These are phyloP conservation scores for Colletotrichum limetticola DNA, from an alignment of 2,329 filamentous ascomycete species.

Conservation along the genomic window DNA sequence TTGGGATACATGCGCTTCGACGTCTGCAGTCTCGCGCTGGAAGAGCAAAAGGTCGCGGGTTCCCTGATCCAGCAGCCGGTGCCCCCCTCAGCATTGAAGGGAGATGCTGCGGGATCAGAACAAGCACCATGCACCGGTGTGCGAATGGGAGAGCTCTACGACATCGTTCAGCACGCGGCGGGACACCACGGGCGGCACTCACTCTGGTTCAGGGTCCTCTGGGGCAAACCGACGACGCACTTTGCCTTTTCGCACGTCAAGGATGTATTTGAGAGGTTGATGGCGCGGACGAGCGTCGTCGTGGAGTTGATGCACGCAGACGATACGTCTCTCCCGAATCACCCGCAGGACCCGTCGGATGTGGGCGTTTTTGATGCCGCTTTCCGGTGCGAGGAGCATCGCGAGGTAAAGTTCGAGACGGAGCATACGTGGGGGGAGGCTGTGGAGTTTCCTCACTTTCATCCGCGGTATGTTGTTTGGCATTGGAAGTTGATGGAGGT, in stretches of 20 bases:
- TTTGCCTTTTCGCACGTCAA: slow-evolving; percentile 17
- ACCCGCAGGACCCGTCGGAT: slow-evolving; percentile 22
- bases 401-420: background rate
- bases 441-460: slow-evolving; percentile 16
- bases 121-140: slow-evolving; percentile 1
- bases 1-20: slow-evolving; percentile 26
- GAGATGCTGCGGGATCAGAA: background rate
- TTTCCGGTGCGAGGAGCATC: slow-evolving; percentile 22
- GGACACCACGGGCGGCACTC: slow-evolving; percentile 29
- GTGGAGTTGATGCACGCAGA: slow-evolving; percentile 33
- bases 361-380: slow-evolving; percentile 20
- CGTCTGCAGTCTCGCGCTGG: slow-evolving; percentile 1
- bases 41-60: slow-evolving; percentile 11
- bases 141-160: slow-evolving; percentile 38
- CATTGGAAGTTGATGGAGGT: slow-evolving; percentile 17
- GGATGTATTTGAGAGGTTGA: slow-evolving; percentile 17
- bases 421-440: slow-evolving; percentile 9
- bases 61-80: background rate
- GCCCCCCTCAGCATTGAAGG: background rate
- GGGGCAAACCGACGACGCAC: background rate
- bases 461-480: slow-evolving; percentile 20
- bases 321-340: slow-evolving; percentile 23
- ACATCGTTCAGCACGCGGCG: slow-evolving; percentile 24
- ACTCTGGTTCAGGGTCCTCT: slow-evolving; percentile 30
- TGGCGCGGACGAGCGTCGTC: slow-evolving; percentile 19